Base-by-base conservation (phyloP, 1,139 yeast species). In the Taphrina confusa region DNA sequence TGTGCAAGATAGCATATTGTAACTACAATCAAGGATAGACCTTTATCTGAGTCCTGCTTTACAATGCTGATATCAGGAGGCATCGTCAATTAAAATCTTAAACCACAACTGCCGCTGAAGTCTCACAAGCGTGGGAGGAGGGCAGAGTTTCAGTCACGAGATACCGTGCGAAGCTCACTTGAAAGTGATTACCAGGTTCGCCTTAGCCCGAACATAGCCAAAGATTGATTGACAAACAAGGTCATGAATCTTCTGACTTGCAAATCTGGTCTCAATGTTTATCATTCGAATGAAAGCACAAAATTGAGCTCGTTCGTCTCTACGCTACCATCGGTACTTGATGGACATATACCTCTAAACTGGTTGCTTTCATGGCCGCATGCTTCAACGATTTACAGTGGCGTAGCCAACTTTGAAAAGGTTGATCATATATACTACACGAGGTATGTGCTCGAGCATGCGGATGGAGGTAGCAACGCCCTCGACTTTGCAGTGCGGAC, bases 401-500 rank as follows among this genome's bases (percentile, higher is more conserved):
- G 50, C 9, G 33, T 54, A 14, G 58, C 58, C 42, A 54, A 54
- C 27, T 78, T 78, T 62, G 78, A 82, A 6, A 75, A 78, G 47
- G 71, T 69, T 25, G 83, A 82, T 68, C 76, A 76, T 56, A 82
- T 87, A 3, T 80, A 81, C 72, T 90, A 87, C 67, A 96, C 95
- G 1, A 80, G 97, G 68, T 84, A 90, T 65, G 70, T 85, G 22
- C 77, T 87, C 61, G 71, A 74, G 1, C 83, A 82, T 69, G 71
- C 76, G 9, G 87, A 84, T 65, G 73, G 71, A 46, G 82, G 82
- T 4, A 56, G 39, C 36, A 55, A 44, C 18, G 94, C 95, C 22
- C 78, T 81, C 39, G 80, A 88, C 63, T 83, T 95, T 11, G 82
- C 85, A 20, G 96, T 89, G 73, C 87, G 87, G 80, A 88, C 80